A percentile compares a stretch with the other conserved stretches of the same genome.
phyloP scores from a whole-genome alignment of 2,329 filamentous ascomycete species.

The Botrytis paeoniae region DNA sequence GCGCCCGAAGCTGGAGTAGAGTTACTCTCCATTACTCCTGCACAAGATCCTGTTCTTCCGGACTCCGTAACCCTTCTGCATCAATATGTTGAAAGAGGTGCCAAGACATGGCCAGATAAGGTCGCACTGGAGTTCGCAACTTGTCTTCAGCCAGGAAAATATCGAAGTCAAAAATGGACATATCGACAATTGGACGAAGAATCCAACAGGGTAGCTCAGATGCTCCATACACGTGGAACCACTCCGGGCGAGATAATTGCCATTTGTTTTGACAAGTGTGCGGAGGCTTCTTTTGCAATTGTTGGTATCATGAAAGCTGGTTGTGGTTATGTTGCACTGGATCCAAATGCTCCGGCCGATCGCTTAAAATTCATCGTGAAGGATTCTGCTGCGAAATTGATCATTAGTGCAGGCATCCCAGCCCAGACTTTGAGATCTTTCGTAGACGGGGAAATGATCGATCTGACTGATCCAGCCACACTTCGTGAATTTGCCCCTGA shows the following conservation, averaged over 20 bases:
- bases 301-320: conserved; percentile 41
- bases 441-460: conserved; percentile 27
- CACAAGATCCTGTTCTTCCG: conserved; percentile 55
- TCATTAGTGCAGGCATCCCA: conserved; percentile 57
- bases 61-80: conserved; percentile 63
- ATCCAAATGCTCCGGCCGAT: conserved; percentile 40
- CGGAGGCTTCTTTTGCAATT: conserved; percentile 39
- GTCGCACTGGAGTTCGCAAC: conserved; percentile 74
- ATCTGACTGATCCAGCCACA: conserved; percentile 31
- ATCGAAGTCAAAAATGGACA: conserved; percentile 61
- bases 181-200: conserved; percentile 69
- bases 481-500: conserved; percentile 26
- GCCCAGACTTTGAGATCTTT: conserved; percentile 40
- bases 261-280: conserved; percentile 42
- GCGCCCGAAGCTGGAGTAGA: conserved; percentile 33
- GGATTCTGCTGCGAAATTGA: conserved; percentile 64
- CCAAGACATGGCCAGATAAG: conserved; percentile 53
- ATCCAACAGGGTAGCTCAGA: conserved; percentile 68
- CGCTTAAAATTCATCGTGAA: conserved; percentile 36
- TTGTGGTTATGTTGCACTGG: conserved; percentile 41
- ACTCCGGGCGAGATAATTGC: conserved; percentile 49
- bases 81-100: conserved; percentile 70
- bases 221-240: conserved; percentile 53
- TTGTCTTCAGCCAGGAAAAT: conserved; percentile 46
- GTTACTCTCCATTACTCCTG: conserved; percentile 64